Evolutionary conservation across 495 filamentous ascomycete species (phyloP), one percentile per base, ranked within the genome.

Genomic region (Hypoxylon rickii): DNA sequence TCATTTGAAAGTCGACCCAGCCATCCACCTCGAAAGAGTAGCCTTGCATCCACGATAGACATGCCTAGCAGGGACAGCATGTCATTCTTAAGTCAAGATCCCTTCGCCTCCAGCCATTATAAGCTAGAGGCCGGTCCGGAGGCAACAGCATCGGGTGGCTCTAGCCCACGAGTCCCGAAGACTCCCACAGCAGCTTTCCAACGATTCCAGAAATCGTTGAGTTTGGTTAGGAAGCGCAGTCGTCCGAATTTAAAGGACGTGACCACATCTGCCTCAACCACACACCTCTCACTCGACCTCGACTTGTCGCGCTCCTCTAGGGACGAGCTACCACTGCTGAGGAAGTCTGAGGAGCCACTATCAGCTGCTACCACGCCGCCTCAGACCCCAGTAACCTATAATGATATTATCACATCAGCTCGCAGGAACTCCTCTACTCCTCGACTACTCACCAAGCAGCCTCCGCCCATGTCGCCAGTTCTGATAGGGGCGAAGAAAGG

Each of bases 11-110:
- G n/a, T 8, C 55, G 42, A 18, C 45, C 46, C 18, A 44, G 48
- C 6, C 58, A 55, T 39, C 54, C 67, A n/a, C 56, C 58, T 13
- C 58, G 61, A 18, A 63, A 70, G 38, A 68, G 58, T 44, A 74
- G 66, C 57, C 62, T 68, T 20, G 52, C 69, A 26, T 64, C 73
- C 0, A 63, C 67, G 3, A 68, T 67, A n/a, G 52, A 73, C 15
- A 49, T 77, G 7, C 31, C 64, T 42, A 73, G 10, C 24, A 4
- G 60, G 52, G 72, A 71, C 42, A 67, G 47, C 34, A 74, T 70
- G 5, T 59, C 70, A 0, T 79, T 80, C 56, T 67, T 80, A 24
- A 74, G 50, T 63, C 70, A 78, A 42, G 77, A 80, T 51, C 77
- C 77, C 12, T 80, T 70, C 44, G 73, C 72, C 7, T 66, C 70